Conservation (phyloP, 2,329 filamentous ascomycete genomes). For the Apiospora arundinis region DNA sequence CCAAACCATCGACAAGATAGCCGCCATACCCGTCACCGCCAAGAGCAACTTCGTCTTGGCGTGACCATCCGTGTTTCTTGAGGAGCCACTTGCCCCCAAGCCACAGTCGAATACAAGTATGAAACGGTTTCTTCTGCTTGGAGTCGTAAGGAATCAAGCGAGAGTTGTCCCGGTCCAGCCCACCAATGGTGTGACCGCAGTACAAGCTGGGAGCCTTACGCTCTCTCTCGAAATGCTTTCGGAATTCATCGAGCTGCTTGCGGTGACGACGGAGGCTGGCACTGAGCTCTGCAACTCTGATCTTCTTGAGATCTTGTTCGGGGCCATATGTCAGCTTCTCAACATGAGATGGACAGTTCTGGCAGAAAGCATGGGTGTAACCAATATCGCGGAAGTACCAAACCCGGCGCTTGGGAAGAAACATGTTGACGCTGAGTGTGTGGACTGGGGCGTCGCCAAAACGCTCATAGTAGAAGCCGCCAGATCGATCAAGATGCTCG, state of each 20-base stretch:
- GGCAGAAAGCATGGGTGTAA: constrained; percentile 52
- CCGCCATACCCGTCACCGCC: constrained; percentile 52
- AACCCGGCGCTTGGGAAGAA: constrained; percentile 56
- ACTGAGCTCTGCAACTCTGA: constrained; percentile 22
- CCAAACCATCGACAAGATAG: constrained; percentile 42
- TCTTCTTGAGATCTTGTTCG: constrained; percentile 24
- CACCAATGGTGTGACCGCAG: constrained; percentile 51
- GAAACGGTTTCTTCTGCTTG: constrained; percentile 51
- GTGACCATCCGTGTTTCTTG: constrained; percentile 49
- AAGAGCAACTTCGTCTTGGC: constrained; percentile 45
- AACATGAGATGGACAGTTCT: constrained; percentile 43
- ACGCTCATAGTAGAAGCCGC: constrained; percentile 55
- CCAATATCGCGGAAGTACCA: constrained; percentile 58
- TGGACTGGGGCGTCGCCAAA: constrained; percentile 57
- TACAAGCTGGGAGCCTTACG: constrained; percentile 37
- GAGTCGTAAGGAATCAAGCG: constrained; percentile 54
- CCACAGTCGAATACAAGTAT: constrained; percentile 54
- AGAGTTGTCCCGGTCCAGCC: constrained; percentile 52
- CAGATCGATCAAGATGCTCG: constrained; percentile 53
- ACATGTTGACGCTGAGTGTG: constrained; percentile 61
- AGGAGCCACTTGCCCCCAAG: constrained; percentile 50
- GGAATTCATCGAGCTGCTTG: constrained; percentile 34
- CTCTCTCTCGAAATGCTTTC: constrained; percentile 46
- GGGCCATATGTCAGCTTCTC: constrained; percentile 28
- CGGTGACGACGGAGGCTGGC: constrained; percentile 28